Evolutionary conservation across 208 protist genomes (phyloP).

Genomic region (Acanthamoeba healyi): DNA sequence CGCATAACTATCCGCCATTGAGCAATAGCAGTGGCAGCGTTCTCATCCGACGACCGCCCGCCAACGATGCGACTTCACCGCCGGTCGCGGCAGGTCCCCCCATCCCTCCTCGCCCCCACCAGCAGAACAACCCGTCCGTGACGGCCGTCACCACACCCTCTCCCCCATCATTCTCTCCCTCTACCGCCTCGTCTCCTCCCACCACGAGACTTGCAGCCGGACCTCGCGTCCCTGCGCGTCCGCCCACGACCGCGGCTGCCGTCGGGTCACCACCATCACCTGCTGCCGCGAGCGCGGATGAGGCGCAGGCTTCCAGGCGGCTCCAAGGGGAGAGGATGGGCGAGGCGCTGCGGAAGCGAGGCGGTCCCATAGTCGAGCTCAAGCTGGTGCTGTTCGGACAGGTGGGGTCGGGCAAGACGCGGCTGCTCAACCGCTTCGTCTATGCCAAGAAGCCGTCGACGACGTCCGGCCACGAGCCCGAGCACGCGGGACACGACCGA

Average conservation of each 20-base stretch:
- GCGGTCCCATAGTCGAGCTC: constrained; percentile 9
- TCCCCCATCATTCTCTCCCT: too few species aligned
- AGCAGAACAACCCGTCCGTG: too few species aligned
- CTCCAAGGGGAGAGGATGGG: neutral
- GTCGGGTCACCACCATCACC: neutral
- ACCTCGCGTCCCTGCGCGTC: too few species aligned
- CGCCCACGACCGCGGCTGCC: too few species aligned
- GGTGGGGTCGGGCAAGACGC: constrained; percentile 10
- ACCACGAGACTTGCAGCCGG: too few species aligned
- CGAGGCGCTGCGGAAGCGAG: neutral
- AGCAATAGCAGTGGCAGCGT: neutral
- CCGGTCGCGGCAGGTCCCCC: neutral
- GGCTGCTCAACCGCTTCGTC: constrained; percentile 42
- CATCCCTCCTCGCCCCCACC: neutral
- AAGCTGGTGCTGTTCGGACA: constrained; percentile 52
- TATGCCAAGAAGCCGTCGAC: constrained; percentile 36
- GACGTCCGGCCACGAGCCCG: neutral
- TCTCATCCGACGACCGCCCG: neutral
- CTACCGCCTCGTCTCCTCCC: too few species aligned
- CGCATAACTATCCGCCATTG: constrained; percentile 3
- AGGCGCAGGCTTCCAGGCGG: neutral
- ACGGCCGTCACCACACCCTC: too few species aligned
- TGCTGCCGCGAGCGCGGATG: neutral
- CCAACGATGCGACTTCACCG: neutral
- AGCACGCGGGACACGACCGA: neutral